Percentiles rank a stretch among this genome's conserved stretches.
These are phyloP conservation scores for Lyophyllum atratum DNA, from an alignment of 768 basidiomycete species.

Conservation along the genomic window DNA sequence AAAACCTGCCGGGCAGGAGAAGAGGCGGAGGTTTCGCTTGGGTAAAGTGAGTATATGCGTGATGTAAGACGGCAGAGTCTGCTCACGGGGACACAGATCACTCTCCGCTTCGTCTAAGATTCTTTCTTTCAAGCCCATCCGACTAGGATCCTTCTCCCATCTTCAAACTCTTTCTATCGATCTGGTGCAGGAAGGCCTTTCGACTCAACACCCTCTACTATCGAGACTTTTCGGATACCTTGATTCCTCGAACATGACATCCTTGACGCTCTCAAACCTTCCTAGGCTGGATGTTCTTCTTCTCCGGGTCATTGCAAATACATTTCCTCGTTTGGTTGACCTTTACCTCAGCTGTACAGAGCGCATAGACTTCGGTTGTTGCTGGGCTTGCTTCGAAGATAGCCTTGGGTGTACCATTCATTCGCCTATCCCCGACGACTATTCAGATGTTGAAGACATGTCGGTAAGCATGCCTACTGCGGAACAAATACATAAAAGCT, in stretches of 20 bases:
- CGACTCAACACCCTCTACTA: slow-evolving; percentile 43
- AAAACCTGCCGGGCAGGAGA: slow-evolving; percentile 5
- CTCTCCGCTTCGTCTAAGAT: slow-evolving; percentile 32
- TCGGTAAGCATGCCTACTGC: slow-evolving; percentile 45
- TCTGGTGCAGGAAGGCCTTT: slow-evolving; percentile 42
- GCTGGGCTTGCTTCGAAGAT: slow-evolving; percentile 67
- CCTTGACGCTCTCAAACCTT: slow-evolving; percentile 52
- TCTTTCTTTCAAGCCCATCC: slow-evolving; percentile 24
- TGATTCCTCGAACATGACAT: slow-evolving; percentile 38
- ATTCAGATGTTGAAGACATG: slow-evolving; percentile 40
- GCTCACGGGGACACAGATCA: slow-evolving; percentile 22
- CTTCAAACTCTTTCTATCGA: slow-evolving; percentile 43
- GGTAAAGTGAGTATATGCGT: slow-evolving; percentile 45
- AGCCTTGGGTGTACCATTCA: slow-evolving; percentile 53
- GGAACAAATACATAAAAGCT: neutral
- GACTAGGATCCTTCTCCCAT: slow-evolving; percentile 31
- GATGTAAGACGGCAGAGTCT: slow-evolving; percentile 7
- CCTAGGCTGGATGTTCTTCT: slow-evolving; percentile 56
- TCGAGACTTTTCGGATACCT: slow-evolving; percentile 35
- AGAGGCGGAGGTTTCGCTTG: slow-evolving; percentile 37
- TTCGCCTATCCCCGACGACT: slow-evolving; percentile 63
- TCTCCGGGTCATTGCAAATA: slow-evolving; percentile 45
- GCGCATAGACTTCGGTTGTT: slow-evolving; percentile 57
- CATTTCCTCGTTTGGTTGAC: slow-evolving; percentile 45
- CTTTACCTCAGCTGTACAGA: slow-evolving; percentile 64